A percentile compares a stretch with the other conserved stretches of the same genome.
These are phyloP conservation scores for Teunomyces funiuensis DNA, from an alignment of 805 yeast species.

Conservation along the genomic window DNA sequence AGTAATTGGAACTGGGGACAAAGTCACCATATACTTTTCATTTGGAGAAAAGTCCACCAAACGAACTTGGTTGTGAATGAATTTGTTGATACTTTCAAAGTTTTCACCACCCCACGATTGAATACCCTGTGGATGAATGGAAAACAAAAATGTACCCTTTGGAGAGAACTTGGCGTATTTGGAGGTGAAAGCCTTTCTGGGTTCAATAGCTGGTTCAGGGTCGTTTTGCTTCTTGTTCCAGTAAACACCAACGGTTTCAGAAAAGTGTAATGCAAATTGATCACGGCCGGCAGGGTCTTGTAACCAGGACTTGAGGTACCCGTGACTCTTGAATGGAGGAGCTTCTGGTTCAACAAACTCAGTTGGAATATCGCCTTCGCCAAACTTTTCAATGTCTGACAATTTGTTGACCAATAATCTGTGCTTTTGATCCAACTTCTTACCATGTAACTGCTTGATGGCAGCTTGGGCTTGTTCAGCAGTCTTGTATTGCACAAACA, in stretches of 20 bases:
- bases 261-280: constrained; percentile 78
- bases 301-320: constrained; percentile 87
- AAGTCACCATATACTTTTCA: constrained; percentile 86
- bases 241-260: constrained; percentile 77
- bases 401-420: constrained; percentile 81
- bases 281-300: constrained; percentile 87
- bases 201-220: constrained; percentile 76
- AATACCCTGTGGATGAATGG: constrained; percentile 91
- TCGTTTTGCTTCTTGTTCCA: constrained; percentile 78
- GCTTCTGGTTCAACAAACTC: constrained; percentile 70
- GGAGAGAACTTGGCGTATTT: constrained; percentile 90
- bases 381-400: constrained; percentile 78
- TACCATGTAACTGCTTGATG: constrained; percentile 76
- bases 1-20: constrained; percentile 80
- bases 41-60: constrained; percentile 89
- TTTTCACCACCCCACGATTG: constrained; percentile 93
- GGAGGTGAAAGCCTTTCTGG: constrained; percentile 83
- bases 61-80: constrained; percentile 85
- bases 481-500: constrained; percentile 78
- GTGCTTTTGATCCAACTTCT: constrained; percentile 92
- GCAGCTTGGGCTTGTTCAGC: constrained; percentile 72
- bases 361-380: constrained; percentile 59
- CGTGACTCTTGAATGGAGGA: constrained; percentile 72
- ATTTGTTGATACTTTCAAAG: constrained; percentile 71
- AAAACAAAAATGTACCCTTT: constrained; percentile 82